A percentile compares a stretch with the other conserved stretches of the same genome.
Conservation (phyloP, 495 filamentous ascomycete species). For the Xylaria intraflava region DNA sequence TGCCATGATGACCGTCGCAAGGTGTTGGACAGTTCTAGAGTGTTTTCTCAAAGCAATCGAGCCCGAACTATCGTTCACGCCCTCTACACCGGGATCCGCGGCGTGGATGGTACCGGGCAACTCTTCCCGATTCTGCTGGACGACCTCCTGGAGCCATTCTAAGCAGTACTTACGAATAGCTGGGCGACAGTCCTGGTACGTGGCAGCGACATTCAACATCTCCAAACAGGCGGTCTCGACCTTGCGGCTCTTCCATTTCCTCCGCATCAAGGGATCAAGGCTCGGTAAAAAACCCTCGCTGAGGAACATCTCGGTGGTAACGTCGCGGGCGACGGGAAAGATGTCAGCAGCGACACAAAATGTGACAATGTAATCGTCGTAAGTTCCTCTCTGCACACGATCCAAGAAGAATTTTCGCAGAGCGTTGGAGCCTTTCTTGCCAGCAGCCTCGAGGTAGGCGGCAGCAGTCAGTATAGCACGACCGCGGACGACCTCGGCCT, state of each 20-base stretch:
- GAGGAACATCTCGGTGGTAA: slow-evolving; percentile 69
- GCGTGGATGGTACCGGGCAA: slow-evolving; percentile 44
- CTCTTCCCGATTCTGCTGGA: slow-evolving; percentile 59
- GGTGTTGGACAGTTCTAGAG: slow-evolving; percentile 44
- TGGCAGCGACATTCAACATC: slow-evolving; percentile 83
- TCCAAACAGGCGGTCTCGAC: slow-evolving; percentile 79
- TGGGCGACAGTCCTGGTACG: slow-evolving; percentile 69
- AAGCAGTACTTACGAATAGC: slow-evolving; percentile 72
- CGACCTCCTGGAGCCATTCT: slow-evolving; percentile 74
- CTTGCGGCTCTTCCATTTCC: slow-evolving; percentile 65
- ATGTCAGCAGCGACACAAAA: slow-evolving; percentile 83
- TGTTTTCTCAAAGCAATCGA: slow-evolving; percentile 44
- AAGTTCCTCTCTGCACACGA: slow-evolving; percentile 41
- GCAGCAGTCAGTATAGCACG: slow-evolving; percentile 71
- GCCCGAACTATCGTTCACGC: slow-evolving; percentile 30
- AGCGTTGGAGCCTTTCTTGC: slow-evolving; percentile 56
- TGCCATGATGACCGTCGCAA: slow-evolving; percentile 81
- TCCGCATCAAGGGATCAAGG: slow-evolving; percentile 62
- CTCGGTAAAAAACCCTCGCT: slow-evolving; percentile 71
- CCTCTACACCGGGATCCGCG: slow-evolving; percentile 32
- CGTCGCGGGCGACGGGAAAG: slow-evolving; percentile 73
- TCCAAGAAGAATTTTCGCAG: slow-evolving; percentile 61
- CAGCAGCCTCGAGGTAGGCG: slow-evolving; percentile 72
- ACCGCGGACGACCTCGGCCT: slow-evolving; percentile 57
- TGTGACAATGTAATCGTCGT: slow-evolving; percentile 60